These are phyloP conservation scores for Secale cereale DNA, from an alignment of 176 grass and related monocot genomes.

Conservation along the genomic window DNA sequence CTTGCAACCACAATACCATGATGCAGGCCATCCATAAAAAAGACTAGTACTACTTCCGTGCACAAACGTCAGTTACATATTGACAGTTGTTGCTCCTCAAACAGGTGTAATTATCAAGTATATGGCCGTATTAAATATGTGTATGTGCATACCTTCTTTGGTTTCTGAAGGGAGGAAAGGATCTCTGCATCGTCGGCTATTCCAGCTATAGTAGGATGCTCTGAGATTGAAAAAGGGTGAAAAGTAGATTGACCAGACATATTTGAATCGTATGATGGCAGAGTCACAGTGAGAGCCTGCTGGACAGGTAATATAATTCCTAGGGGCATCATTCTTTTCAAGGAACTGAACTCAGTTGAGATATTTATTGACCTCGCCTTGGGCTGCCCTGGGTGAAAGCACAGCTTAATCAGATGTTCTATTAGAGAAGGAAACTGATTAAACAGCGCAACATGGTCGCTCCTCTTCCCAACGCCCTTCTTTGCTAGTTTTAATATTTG, in stretches of 20 bases:
- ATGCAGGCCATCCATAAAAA: background rate
- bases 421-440: conserved; percentile 76
- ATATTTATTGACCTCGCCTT: conserved; percentile 79
- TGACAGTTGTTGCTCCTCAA: background rate
- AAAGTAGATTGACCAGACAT: conserved; percentile 58
- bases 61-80: background rate
- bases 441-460: conserved; percentile 57
- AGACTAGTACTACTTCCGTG: background rate
- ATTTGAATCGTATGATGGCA: conserved; percentile 77
- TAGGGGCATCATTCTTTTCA: conserved; percentile 99
- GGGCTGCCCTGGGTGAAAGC: conserved; percentile 82
- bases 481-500: conserved; percentile 82
- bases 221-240: conserved; percentile 73
- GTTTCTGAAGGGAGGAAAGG: conserved; percentile 91
- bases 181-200: conserved; percentile 95
- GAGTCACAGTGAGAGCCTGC: conserved; percentile 89
- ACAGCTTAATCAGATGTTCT: conserved; percentile 91
- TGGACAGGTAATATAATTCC: conserved; percentile 96
- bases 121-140: conserved; percentile 10
- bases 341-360: conserved; percentile 92
- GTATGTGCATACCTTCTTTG: conserved; percentile 66
- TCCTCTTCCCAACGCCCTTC: conserved; percentile 58
- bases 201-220: conserved; percentile 89
- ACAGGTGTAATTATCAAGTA: conserved; percentile 5
- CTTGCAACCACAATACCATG: background rate